These are phyloP conservation scores for Phycomyces blakesleeanus DNA, from an alignment of 192 early-diverging fungal genomes.

Conservation along the genomic window DNA sequence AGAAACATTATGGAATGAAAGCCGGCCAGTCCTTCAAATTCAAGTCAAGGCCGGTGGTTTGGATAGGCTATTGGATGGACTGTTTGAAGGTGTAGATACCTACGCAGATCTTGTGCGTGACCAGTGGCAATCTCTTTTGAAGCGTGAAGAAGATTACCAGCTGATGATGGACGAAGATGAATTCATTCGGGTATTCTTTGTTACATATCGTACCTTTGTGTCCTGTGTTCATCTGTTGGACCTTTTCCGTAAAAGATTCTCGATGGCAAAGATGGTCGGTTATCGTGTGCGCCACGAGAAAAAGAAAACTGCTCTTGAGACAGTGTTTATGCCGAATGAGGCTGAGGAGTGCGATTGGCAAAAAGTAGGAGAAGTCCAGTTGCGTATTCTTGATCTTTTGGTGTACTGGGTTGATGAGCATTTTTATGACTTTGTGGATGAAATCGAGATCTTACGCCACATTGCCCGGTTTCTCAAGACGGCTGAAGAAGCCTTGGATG, in stretches of 20 bases:
- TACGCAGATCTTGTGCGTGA: slow-evolving; percentile 1
- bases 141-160: not conserved
- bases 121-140: slow-evolving; percentile 14
- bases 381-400: slow-evolving; percentile 47
- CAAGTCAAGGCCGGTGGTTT: not conserved
- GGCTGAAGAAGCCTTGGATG: slow-evolving; percentile 11
- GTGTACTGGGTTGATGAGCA: slow-evolving; percentile 60
- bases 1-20: not conserved
- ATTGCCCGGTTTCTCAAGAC: slow-evolving; percentile 8
- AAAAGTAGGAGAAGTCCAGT: slow-evolving; percentile 34
- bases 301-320: slow-evolving; percentile 1
- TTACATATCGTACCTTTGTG: slow-evolving; percentile 64
- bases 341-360: slow-evolving; percentile 29
- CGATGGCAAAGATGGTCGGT: slow-evolving; percentile 28
- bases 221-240: slow-evolving; percentile 36
- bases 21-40: not conserved
- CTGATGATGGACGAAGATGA: slow-evolving; percentile 33
- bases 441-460: slow-evolving; percentile 26
- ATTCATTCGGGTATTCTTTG: slow-evolving; percentile 55
- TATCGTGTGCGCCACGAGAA: not conserved
- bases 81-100: slow-evolving; percentile 49
- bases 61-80: not conserved
- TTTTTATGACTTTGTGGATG: slow-evolving; percentile 63
- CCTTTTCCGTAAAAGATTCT: slow-evolving; percentile 36
- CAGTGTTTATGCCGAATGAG: slow-evolving; percentile 4